Evolutionary conservation across 805 yeast genomes (phyloP), one percentile per base, ranked within the genome.

Genomic region (Zygosaccharomyces pseudorouxii): DNA sequence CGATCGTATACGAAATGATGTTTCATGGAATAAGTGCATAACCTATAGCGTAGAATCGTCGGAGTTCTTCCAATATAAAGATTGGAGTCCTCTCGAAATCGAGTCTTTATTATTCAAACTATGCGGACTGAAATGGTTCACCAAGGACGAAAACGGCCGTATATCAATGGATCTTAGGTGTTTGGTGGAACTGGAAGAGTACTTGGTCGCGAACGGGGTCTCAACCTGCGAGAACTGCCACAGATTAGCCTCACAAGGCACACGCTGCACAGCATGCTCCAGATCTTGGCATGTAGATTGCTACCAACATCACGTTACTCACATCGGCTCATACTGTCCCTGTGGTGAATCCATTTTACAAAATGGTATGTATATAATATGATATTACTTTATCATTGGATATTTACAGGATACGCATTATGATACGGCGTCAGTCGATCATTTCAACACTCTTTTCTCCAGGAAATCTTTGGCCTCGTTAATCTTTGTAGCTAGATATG

Each of bases 401-500:
- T 42, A 42, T 42, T 33, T 42, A 42, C 46, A 42, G 18, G 46
- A 28, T 25, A 27, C 43, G 14, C n/a, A 31, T 29, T 29, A 39
- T 30, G 35, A 22, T 11, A 42, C 22, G 19, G 36, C 9, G 14
- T 9, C 11, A 5, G 16, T 9, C 10, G 12, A 16, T 47, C 41
- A 58, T 38, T 58, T 58, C 39, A 59, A 44, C 18, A 64, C 70
- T 41, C 62, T 63, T 50, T 65, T 65, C 44, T 64, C 64, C 38
- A 67, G 49, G 39, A 63, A 65, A 46, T 84, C 89, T 63, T 85
- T 84, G 33, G 97, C 96, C 71, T 89, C 96, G 65, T 89, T 89
- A 56, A 89, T 87, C 73, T 89, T 89, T 42, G 95, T 85, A 42
- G 97, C 97, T 67, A 89, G 67, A 62, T 79, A 88, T 41, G 95